phyloP scores from a whole-genome alignment of 352 stramenopile species.

The Phytopythium helicoides region DNA sequence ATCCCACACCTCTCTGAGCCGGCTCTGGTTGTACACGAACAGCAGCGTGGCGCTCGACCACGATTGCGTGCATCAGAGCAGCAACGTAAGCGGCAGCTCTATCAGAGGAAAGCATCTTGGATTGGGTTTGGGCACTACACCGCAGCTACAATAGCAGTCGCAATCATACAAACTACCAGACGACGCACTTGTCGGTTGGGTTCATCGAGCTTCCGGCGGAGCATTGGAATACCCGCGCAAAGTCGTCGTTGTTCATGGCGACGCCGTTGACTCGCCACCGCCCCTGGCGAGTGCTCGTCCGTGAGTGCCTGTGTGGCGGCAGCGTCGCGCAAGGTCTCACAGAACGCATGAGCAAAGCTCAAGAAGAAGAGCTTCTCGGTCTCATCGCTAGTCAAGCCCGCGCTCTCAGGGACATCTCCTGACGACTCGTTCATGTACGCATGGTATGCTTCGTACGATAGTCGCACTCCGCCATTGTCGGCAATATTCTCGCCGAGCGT shows the following conservation, averaged over 20 bases:
- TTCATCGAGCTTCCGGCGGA: constrained; percentile 35
- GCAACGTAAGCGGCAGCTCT: too few relatives aligned
- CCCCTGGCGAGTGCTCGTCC: constrained; percentile 36
- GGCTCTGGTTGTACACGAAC: too few relatives aligned
- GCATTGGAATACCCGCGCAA: constrained; percentile 50
- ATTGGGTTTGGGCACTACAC: too few relatives aligned
- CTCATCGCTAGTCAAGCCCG: constrained; percentile 10
- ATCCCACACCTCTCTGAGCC: too few relatives aligned
- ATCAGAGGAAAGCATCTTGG: too few relatives aligned
- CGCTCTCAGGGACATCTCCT: neutral
- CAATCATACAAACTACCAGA: constrained; percentile 27
- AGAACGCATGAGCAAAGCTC: constrained; percentile 60
- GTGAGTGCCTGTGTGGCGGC: constrained; percentile 24
- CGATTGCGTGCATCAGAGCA: too few relatives aligned
- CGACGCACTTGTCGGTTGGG: constrained; percentile 39
- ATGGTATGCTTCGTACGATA: constrained; percentile 53
- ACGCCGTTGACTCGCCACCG: constrained; percentile 57
- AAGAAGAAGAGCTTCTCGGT: constrained; percentile 65
- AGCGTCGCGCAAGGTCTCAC: constrained; percentile 36
- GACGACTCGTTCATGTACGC: constrained; percentile 13
- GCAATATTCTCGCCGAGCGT: constrained; percentile 80
- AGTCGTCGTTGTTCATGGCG: constrained; percentile 57
- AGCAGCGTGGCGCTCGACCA: too few relatives aligned
- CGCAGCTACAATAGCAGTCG: too few relatives aligned
- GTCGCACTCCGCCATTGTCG: constrained; percentile 57